A percentile compares a stretch with the other conserved stretches of the same genome.
Conservation (phyloP, 1,139 yeast genomes). For the Spencermartinsiella ligniputridi region DNA sequence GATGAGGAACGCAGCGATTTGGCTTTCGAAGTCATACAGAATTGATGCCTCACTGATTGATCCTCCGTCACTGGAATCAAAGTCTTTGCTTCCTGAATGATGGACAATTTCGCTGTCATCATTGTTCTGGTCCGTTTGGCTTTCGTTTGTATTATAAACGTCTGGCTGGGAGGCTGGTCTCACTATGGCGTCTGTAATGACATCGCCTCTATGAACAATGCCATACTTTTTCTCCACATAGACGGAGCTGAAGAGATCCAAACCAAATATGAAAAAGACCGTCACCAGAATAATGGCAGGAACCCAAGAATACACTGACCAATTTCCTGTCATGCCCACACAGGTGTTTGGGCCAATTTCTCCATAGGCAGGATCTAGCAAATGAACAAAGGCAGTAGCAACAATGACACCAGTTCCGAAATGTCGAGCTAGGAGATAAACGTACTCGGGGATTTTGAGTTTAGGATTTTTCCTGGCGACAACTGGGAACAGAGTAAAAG, state of each 20-base stretch:
- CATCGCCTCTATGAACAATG: slow-evolving; percentile 36
- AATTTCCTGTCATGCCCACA: slow-evolving; percentile 44
- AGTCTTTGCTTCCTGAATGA: slow-evolving; percentile 40
- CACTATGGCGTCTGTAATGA: slow-evolving; percentile 54
- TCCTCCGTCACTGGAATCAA: slow-evolving; percentile 61
- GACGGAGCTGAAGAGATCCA: slow-evolving; percentile 29
- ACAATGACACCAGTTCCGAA: slow-evolving; percentile 92
- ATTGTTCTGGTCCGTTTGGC: slow-evolving; percentile 8
- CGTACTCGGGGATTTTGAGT: slow-evolving; percentile 49
- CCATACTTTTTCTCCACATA: slow-evolving; percentile 24
- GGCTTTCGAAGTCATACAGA: slow-evolving; percentile 62
- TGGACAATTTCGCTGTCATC: slow-evolving; percentile 6
- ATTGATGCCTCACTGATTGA: slow-evolving; percentile 6
- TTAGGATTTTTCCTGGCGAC: slow-evolving; percentile 27
- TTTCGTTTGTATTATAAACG: slow-evolving; percentile 43
- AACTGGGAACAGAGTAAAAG: slow-evolving; percentile 45
- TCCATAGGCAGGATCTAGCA: slow-evolving; percentile 71
- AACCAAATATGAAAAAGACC: slow-evolving; percentile 33
- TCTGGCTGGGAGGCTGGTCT: slow-evolving; percentile 4
- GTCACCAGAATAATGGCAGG: slow-evolving; percentile 39
- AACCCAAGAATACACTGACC: slow-evolving; percentile 33
- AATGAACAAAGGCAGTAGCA: slow-evolving; percentile 83
- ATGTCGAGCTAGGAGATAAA: slow-evolving; percentile 55
- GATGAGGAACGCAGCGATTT: slow-evolving; percentile 41
- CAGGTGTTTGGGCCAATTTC: slow-evolving; percentile 47